Base-by-base conservation (phyloP, 1,284 basidiomycete genomes). In the Tilletia indica region DNA sequence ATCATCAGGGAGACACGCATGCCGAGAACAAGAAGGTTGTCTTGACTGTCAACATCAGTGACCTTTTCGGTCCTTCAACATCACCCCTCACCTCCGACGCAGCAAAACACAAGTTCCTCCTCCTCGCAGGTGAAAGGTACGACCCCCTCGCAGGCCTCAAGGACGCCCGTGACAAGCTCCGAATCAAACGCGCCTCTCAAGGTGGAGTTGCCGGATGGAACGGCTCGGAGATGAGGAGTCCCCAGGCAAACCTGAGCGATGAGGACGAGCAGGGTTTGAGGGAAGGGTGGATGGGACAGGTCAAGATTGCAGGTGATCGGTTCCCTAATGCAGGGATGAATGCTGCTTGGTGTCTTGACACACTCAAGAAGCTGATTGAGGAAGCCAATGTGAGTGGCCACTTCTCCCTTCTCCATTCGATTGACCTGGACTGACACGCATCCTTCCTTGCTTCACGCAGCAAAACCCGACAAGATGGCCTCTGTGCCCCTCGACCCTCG, bases 301-400 rank as follows among this genome's bases (percentile, higher is more conserved):
- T 86, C 72, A 84, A 84, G 76, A 82, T 86, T 51, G 74, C 76
- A 12, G 85, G 83, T 74, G 84, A 85, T 49, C 49, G 77, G 67
- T 83, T 83, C 72, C 85, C 85, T 9, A 80, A 76, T 36, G 77
- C 80, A 61, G 67, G 79, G 54, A 84, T 85, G 82, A 86, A 86
- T 71, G 81, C 85, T 73, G 85, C 85, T 76, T 86, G 85, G 85
- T 86, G 85, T 75, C 83, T 82, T 51, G 85, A 86, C 71, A 82
- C 78, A 19, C 71, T 86, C 34, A 84, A 85, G 73, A 77, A 73
- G 56, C 72, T 86, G 68, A 75, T 86, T 25, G 68, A 68, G 5
- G 85, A 84, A 69, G 84, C 85, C 5, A 77, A 80, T 64, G 80
- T 84, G 69, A 69, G 81, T 76, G 25, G 47, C 58, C 25, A 16